Evolutionary conservation across 139 green algal species (phyloP).

Genomic region (Nannochloris sp.): DNA sequence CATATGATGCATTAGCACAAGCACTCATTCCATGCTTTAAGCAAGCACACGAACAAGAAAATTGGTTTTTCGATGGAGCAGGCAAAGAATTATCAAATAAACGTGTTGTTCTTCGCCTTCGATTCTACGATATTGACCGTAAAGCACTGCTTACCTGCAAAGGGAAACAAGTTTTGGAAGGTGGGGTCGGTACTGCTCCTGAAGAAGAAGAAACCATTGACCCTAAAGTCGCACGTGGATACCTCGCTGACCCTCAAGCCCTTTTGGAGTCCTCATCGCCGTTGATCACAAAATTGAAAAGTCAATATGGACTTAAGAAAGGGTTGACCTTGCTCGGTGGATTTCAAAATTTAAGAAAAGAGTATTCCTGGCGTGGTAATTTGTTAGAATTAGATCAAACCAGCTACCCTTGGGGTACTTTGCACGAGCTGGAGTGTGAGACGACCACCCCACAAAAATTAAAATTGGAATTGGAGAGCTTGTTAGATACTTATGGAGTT

Average conservation of each 20-base stretch:
- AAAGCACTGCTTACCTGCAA: slow-evolving; percentile 83
- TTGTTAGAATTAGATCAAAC: slow-evolving; percentile 89
- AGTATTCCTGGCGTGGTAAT: slow-evolving; percentile 68
- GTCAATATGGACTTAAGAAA: slow-evolving; percentile 28
- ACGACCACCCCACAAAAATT: slow-evolving; percentile 69
- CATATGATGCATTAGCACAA: slow-evolving; percentile 50
- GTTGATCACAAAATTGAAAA: slow-evolving; percentile 11
- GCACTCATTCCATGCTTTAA: slow-evolving; percentile 46
- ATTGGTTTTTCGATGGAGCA: slow-evolving; percentile 92
- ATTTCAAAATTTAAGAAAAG: slow-evolving; percentile 79
- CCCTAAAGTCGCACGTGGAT: slow-evolving; percentile 32
- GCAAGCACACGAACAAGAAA: slow-evolving; percentile 74
- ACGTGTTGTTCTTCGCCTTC: slow-evolving; percentile 62
- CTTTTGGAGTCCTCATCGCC: slow-evolving; percentile 46
- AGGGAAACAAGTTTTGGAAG: slow-evolving; percentile 62
- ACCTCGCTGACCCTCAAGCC: slow-evolving; percentile 43
- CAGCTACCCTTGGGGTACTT: slow-evolving; percentile 69
- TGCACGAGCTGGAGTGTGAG: slow-evolving; percentile 88
- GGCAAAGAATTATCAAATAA: slow-evolving; percentile 61
- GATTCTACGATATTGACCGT: slow-evolving; percentile 76
- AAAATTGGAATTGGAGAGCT: slow-evolving; percentile 56
- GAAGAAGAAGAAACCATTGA: slow-evolving; percentile 71
- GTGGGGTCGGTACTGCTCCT: slow-evolving; percentile 68
- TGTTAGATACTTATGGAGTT: slow-evolving; percentile 49
- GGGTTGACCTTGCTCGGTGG: slow-evolving; percentile 73